phyloP scores from a whole-genome alignment of 148 eudicot genomes.

The Heliosperma pusillum region DNA sequence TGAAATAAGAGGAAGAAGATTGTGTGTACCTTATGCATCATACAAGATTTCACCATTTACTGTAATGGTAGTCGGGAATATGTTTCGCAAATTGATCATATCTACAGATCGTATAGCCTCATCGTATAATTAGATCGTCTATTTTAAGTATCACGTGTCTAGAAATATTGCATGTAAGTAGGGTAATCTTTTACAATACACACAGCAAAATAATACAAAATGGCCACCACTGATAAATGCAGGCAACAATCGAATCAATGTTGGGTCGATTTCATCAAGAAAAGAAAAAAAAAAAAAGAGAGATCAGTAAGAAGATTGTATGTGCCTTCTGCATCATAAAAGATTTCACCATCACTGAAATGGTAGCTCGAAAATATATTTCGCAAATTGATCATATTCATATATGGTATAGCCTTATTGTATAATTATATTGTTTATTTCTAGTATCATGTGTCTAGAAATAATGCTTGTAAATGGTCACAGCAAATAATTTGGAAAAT shows the following conservation, averaged over 20 bases:
- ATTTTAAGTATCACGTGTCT: background rate
- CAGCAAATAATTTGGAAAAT: background rate
- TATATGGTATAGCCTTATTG: conserved; percentile 1
- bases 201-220: background rate
- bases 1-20: background rate
- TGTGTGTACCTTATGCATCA: background rate
- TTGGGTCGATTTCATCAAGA: conserved; percentile 1
- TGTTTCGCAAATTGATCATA: background rate
- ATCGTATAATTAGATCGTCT: background rate
- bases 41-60: conserved; percentile 11
- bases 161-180: background rate
- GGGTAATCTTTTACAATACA: too few species aligned
- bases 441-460: background rate
- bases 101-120: background rate
- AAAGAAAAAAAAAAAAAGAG: background rate
- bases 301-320: background rate
- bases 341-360: conserved; percentile 11
- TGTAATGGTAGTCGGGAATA: conserved; percentile 3
- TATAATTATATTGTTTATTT: background rate
- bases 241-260: background rate
- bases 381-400: background rate
- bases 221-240: background rate
- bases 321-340: background rate
- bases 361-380: conserved; percentile 7
- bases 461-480: background rate